A percentile compares a stretch with the other conserved stretches of the same genome.
phyloP scores from a whole-genome alignment of 2,329 filamentous ascomycete genomes.

The Fusarium azukiicola region DNA sequence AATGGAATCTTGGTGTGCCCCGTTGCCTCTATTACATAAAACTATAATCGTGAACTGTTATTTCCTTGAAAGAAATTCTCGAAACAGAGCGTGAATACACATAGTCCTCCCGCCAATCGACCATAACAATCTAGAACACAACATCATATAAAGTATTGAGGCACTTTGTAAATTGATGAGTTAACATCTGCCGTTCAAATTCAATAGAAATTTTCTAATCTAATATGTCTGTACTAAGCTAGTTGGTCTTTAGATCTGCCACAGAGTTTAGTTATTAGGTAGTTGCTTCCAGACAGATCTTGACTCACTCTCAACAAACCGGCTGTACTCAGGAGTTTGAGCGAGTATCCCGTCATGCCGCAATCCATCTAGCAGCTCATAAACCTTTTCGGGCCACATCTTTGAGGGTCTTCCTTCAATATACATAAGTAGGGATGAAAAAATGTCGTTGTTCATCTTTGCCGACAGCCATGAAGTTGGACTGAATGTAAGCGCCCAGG shows the following conservation, averaged over 20 bases:
- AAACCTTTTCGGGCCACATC: not conserved
- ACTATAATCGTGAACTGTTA: too few relatives aligned
- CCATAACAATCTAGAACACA: not conserved
- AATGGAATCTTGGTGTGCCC: not conserved
- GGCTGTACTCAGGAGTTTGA: not conserved
- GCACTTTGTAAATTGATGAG: not conserved
- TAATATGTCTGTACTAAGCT: not conserved
- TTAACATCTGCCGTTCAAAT: not conserved
- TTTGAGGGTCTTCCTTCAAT: not conserved
- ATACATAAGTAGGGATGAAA: not conserved
- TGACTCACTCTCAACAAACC: not conserved
- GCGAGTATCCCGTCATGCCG: not conserved
- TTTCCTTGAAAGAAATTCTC: not conserved
- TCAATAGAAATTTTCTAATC: not conserved
- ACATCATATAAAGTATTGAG: not conserved
- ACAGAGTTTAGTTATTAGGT: not conserved
- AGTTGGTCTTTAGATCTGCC: not conserved
- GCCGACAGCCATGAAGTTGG: not conserved
- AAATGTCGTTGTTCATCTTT: not conserved
- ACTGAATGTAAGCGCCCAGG: not conserved
- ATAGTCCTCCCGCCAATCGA: not conserved
- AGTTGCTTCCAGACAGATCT: not conserved
- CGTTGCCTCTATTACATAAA: not conserved
- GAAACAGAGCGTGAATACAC: not conserved
- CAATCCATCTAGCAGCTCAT: not conserved